Percentiles rank a stretch among this genome's conserved stretches.
Evolutionary conservation across 2,329 filamentous ascomycete genomes (phyloP).

Genomic region (Ambrosiella xylebori): DNA sequence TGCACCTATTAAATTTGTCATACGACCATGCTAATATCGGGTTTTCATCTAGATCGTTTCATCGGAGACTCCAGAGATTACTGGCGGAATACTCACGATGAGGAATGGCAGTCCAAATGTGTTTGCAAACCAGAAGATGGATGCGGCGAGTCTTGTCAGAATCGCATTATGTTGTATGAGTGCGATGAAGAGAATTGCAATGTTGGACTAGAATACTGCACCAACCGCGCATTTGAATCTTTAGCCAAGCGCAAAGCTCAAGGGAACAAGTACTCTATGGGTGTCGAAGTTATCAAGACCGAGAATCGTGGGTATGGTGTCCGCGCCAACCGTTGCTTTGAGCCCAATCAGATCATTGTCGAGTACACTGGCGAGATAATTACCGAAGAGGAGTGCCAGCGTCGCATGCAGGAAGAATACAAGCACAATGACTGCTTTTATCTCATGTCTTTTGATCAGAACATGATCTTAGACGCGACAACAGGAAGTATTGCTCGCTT

Average conservation of each 20-base stretch:
- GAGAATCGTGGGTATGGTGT: constrained; percentile 78
- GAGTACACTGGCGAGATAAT: constrained; percentile 98
- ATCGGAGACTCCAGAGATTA: constrained; percentile 64
- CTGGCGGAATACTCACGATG: constrained; percentile 63
- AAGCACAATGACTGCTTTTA: constrained; percentile 97
- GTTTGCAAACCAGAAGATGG: constrained; percentile 62
- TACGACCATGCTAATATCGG: too few species aligned
- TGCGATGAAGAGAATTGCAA: constrained; percentile 84
- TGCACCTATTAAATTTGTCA: too few species aligned
- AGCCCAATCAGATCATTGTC: constrained; percentile 86
- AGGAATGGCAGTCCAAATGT: constrained; percentile 56
- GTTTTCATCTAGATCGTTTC: constrained; percentile 54
- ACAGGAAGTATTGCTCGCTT: constrained; percentile 92
- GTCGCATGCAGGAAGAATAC: constrained; percentile 83
- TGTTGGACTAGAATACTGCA: constrained; percentile 54
- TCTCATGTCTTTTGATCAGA: constrained; percentile 95
- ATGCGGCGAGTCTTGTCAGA: constrained; percentile 81
- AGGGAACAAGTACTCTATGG: constrained; percentile 76
- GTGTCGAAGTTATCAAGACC: constrained; percentile 90
- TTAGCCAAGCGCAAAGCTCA: constrained; percentile 57
- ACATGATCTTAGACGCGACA: constrained; percentile 96
- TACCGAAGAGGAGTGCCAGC: constrained; percentile 81
- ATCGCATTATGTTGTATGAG: constrained; percentile 93
- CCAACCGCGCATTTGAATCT: constrained; percentile 74
- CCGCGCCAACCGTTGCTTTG: constrained; percentile 73